Percentiles rank a stretch among this genome's conserved stretches.
Conservation (phyloP, 495 filamentous ascomycete species). For the Talaromyces trachyspermus region DNA sequence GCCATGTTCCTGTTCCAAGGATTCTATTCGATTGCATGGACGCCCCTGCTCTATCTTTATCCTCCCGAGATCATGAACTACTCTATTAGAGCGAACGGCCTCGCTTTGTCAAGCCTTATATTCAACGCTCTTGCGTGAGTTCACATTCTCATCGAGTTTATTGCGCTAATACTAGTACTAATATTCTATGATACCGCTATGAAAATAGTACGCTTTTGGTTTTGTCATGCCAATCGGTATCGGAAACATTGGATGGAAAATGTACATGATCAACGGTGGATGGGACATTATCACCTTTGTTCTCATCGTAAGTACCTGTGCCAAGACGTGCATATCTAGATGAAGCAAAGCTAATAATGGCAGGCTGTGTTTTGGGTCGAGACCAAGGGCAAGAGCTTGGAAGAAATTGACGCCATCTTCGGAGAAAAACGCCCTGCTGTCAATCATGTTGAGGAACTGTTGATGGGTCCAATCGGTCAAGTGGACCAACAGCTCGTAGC, state of each 20-base stretch:
- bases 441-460: conserved; percentile 31
- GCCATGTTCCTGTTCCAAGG: conserved; percentile 45
- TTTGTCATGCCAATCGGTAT: conserved; percentile 45
- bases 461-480: conserved; percentile 15
- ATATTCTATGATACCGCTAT: conserved; percentile 1
- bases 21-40: conserved; percentile 53
- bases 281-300: conserved; percentile 16
- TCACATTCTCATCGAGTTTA: neutral
- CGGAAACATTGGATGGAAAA: conserved; percentile 20
- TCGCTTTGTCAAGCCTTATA: conserved; percentile 13
- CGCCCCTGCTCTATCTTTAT: conserved; percentile 51
- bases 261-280: conserved; percentile 19
- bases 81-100: conserved; percentile 15
- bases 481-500: conserved; percentile 8
- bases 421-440: conserved; percentile 34
- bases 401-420: conserved; percentile 42
- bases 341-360: neutral
- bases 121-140: conserved; percentile 41
- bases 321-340: neutral
- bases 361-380: conserved; percentile 32
- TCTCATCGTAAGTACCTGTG: conserved; percentile 12
- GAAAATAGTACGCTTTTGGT: conserved; percentile 26
- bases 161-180: conserved; percentile 2
- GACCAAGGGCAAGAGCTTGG: conserved; percentile 48
- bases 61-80: conserved; percentile 43